Evolutionary conservation across 345 rosid species (phyloP), one percentile per base, ranked within the genome.

Genomic region (Corymbia maculata): DNA sequence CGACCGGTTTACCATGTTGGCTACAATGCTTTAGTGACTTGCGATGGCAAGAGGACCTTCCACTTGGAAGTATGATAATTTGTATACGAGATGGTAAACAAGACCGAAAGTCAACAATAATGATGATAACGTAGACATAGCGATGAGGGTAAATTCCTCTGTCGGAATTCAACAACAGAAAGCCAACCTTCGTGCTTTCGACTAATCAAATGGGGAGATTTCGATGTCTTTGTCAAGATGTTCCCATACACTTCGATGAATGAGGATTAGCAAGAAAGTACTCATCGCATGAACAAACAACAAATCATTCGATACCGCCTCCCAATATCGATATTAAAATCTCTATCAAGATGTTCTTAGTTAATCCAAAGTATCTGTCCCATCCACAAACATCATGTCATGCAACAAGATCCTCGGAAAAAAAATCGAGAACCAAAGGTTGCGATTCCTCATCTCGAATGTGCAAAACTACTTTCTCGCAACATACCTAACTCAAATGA

Each of bases 1-100:
- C n/a, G 19, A 64, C n/a, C 19, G 80, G 79, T 0, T 16, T 36
- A 2, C 47, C 80, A 5, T 9, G 47, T 17, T 2, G 45, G 17
- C 10, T 1, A 17, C 24, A 1, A 21, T 2, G 5, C 80, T 70
- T 17, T 16, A 21, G 10, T 8, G 0, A 70, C 80, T 17, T 0
- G 13, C 13, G 1, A 32, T 12, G 3, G 45, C 45, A 4, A 36
- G 80, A 9, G 47, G 1, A 32, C 32, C 13, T 17, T 9, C 24
- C 4, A 9, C 80, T 32, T 2, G 24, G 26, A n/a, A 66, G 44
- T 17, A 30, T 8, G 9, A 15, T 68, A 17, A 32, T 19, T 19
- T 7, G 80, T 17, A 32, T 32, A 16, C 14, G 49, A 42, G 28
- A 9, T 75, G 49, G 3, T 9, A 9, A 36, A 75, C 8, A 26